Percentiles rank a stretch among this genome's conserved stretches.
Evolutionary conservation across 2,329 filamentous ascomycete species (phyloP).

Genomic region (Aspergillus texensis): DNA sequence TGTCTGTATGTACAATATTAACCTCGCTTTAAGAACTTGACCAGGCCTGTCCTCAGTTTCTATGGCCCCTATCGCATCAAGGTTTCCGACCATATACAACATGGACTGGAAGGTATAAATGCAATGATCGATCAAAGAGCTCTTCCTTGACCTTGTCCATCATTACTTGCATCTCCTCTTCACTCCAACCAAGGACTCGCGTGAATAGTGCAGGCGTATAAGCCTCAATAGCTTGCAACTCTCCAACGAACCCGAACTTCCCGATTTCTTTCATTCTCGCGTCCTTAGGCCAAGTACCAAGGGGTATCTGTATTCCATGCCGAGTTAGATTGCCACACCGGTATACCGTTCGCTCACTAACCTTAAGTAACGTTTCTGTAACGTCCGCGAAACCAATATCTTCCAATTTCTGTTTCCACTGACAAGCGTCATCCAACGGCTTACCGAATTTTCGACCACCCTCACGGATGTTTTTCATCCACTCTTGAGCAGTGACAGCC

Average conservation of each 20-base stretch:
- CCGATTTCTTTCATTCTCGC: neutral
- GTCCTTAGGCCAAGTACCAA: neutral
- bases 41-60: neutral
- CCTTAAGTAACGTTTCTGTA: neutral
- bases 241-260: neutral
- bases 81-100: neutral
- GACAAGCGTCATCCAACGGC: neutral
- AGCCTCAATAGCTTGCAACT: neutral
- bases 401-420: slow-evolving; percentile 2
- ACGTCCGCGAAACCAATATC: neutral
- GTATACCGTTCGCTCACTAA: neutral
- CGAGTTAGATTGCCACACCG: neutral
- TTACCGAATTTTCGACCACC: neutral
- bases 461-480: neutral
- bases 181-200: neutral
- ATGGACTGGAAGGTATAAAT: neutral
- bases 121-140: neutral
- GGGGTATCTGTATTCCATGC: neutral
- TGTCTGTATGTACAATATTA: neutral
- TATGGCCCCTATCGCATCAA: neutral
- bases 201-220: slow-evolving; percentile 1
- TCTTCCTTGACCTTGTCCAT: slow-evolving; percentile 2
- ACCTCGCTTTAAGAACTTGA: neutral
- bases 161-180: neutral
- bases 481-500: neutral